Evolutionary conservation across 345 rosid species (phyloP).

Genomic region (Heritiera fomes): DNA sequence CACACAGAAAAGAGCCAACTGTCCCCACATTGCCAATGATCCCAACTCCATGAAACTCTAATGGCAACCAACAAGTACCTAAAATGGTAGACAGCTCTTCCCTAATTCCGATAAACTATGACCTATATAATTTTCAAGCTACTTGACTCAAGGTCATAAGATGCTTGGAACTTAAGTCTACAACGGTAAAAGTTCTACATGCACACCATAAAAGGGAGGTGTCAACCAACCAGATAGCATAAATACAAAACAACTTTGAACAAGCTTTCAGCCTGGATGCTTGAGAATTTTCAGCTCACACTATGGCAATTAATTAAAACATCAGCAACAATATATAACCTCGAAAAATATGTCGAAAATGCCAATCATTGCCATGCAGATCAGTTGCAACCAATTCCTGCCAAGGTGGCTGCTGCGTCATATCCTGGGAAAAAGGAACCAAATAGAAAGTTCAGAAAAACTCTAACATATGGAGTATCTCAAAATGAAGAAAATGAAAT

Average conservation of each 20-base stretch:
- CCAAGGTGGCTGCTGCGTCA: constrained; percentile 99
- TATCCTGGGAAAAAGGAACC: constrained; percentile 56
- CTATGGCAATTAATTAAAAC: not conserved
- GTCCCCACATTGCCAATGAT: not conserved
- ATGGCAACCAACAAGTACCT: not conserved
- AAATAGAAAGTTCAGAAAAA: constrained; percentile 19
- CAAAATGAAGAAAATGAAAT: constrained; percentile 8
- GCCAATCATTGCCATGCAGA: constrained; percentile 91
- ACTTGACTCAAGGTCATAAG: not conserved
- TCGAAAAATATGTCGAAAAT: constrained; percentile 96
- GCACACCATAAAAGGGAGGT: not conserved
- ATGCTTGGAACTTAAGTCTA: not conserved
- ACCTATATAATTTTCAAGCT: not conserved
- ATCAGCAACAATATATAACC: constrained; percentile 42
- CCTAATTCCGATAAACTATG: not conserved
- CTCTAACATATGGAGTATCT: not conserved
- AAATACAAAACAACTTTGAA: not conserved
- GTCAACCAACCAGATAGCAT: not conserved
- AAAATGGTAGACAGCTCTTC: not conserved
- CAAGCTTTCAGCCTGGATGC: constrained; percentile 4
- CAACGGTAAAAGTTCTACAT: not conserved
- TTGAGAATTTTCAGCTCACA: constrained; percentile 10
- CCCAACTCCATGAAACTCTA: not conserved
- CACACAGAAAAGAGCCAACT: not conserved
- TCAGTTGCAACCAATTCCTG: constrained; percentile 96